Evolutionary conservation across 192 early-diverging fungal genomes (phyloP).

Genomic region (Linnemannia elongata): DNA sequence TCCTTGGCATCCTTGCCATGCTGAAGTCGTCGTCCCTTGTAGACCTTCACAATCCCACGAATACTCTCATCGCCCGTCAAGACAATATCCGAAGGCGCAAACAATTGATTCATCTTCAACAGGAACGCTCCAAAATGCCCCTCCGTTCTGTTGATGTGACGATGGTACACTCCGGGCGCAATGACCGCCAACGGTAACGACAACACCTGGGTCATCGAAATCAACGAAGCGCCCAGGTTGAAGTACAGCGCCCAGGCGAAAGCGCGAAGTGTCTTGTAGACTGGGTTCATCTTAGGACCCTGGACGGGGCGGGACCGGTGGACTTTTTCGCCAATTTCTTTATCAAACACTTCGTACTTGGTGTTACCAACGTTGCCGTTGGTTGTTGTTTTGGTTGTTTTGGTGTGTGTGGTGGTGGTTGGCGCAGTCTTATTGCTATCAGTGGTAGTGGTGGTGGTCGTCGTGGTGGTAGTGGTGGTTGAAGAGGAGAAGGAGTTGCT

Average conservation of each 20-base stretch:
- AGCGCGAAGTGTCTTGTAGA: constrained; percentile 40
- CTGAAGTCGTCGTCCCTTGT: constrained; percentile 23
- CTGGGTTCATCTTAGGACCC: constrained; percentile 50
- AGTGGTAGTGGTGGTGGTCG: constrained; percentile 13
- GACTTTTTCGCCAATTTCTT: neutral
- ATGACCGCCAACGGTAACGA: constrained; percentile 39
- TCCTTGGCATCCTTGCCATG: constrained; percentile 23
- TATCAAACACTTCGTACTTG: constrained; percentile 13
- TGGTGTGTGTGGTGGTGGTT: constrained; percentile 20
- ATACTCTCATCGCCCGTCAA: constrained; percentile 62
- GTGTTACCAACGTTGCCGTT: neutral
- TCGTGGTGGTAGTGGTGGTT: neutral
- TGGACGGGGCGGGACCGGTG: constrained; percentile 4
- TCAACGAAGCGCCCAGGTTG: constrained; percentile 40
- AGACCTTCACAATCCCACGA: constrained; percentile 38
- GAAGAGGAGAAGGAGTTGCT: neutral
- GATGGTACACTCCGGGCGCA: constrained; percentile 44
- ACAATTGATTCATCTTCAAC: constrained; percentile 64
- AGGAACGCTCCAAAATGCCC: constrained; percentile 60
- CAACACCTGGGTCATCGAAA: constrained; percentile 51
- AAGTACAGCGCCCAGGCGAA: constrained; percentile 46
- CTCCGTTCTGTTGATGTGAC: constrained; percentile 56
- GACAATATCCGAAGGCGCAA: constrained; percentile 64
- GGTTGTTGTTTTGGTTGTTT: constrained; percentile 16
- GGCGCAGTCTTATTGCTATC: neutral